Conservation (phyloP, 441 rosid species). For the Populus hybrid region DNA sequence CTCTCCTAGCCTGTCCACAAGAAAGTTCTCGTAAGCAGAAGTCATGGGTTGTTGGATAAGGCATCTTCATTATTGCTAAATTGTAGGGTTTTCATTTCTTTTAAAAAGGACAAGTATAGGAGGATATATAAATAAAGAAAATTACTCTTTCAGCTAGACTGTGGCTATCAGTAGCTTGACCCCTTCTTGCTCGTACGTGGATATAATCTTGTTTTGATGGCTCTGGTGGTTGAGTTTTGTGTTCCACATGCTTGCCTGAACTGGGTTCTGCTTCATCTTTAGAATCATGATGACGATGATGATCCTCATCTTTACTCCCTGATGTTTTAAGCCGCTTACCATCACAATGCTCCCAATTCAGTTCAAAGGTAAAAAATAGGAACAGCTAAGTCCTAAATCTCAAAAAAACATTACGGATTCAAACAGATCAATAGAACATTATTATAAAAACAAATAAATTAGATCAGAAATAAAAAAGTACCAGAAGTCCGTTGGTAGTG, state of each 20-base stretch:
- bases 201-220: constrained; percentile 81
- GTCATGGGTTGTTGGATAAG: neutral
- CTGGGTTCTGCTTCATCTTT: constrained; percentile 46
- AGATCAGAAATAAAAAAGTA: constrained; percentile 22
- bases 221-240: constrained; percentile 45
- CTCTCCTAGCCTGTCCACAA: constrained; percentile 75
- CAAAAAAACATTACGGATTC: neutral
- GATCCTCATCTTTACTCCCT: constrained; percentile 44
- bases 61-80: neutral
- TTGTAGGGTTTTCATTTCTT: neutral
- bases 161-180: constrained; percentile 96
- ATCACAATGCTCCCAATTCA: constrained; percentile 34
- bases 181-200: constrained; percentile 91
- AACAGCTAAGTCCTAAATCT: neutral
- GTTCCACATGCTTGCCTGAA: constrained; percentile 54
- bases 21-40: constrained; percentile 29
- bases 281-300: constrained; percentile 8
- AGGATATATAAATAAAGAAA: constrained; percentile 17
- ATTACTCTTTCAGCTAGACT: constrained; percentile 91
- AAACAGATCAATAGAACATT: constrained; percentile 7
- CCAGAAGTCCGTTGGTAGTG: constrained; percentile 35
- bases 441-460: neutral
- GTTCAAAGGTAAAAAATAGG: constrained; percentile 5
- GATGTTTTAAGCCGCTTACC: constrained; percentile 46
- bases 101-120: neutral